Base-by-base conservation (phyloP, 2,329 filamentous ascomycete species). In the Colletotrichum higginsianum region DNA sequence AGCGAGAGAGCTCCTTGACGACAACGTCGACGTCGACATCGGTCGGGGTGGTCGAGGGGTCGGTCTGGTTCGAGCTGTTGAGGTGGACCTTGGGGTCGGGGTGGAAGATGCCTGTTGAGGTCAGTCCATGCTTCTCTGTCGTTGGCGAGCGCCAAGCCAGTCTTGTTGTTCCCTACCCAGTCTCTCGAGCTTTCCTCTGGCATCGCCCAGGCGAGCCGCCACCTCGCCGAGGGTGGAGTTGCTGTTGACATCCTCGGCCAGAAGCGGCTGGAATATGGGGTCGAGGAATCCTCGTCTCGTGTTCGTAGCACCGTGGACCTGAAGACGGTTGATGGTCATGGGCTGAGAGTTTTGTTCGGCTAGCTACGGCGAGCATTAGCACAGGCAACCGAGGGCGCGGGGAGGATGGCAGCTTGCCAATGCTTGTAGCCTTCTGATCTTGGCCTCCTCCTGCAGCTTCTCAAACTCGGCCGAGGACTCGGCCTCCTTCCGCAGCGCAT, bases 251-350 rank as follows among this genome's bases (percentile, higher is more conserved):
- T 92, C 91, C 63, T 88, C 89, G 77, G 89, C 90, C 61, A 98
- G 85, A 11, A 98, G 82, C 8, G 96, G 95, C 67, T 91, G 85
- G 81, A 98, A 91, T 70, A 98, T 86, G 46, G 91, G 90, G 80
- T 97, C 89, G 66, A 99, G 90, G 81, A 99, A 98, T 74, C 88
- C 87, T 76, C 89, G 89, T 74, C 96, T 90, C n/a, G 96, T 98
- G 79, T 96, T 91, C 72, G 89, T 88, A 55, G 94, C 94, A 79
- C 95, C 93, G 73, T 97, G 90, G 72, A 99, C 87, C 76, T 93
- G 91, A 79, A 99, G 89, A 55, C 94, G 93, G 76, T 94, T 94
- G 80, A 99, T 92, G 16, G 94, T 94, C 77, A 96, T 94, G 50
- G 96, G 96, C 89, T 75, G 74, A 60, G 67, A 76, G 66, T 63